A percentile compares a stretch with the other conserved stretches of the same genome.
Evolutionary conservation across 495 filamentous ascomycete genomes (phyloP).

Genomic region (Annulohypoxylon moriforme): DNA sequence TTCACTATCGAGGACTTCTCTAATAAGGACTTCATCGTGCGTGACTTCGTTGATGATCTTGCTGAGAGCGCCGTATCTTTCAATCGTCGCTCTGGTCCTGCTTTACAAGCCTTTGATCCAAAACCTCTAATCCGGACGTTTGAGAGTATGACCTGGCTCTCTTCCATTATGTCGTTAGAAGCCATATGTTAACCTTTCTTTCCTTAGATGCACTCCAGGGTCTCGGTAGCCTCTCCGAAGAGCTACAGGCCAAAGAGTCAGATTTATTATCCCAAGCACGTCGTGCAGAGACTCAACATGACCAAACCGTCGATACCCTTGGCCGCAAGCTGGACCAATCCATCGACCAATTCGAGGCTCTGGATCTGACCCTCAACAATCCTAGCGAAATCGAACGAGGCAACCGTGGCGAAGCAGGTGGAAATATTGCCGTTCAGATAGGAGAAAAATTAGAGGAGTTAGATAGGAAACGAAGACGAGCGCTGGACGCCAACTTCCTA

Average conservation of each 20-base stretch:
- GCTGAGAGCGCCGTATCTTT: slow-evolving; percentile 82
- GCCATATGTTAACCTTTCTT: slow-evolving; percentile 38
- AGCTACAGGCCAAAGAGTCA: slow-evolving; percentile 85
- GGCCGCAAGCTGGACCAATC: slow-evolving; percentile 90
- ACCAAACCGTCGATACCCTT: slow-evolving; percentile 84
- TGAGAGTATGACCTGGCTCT: slow-evolving; percentile 67
- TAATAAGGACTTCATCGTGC: slow-evolving; percentile 92
- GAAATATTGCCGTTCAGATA: slow-evolving; percentile 91
- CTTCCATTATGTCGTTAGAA: not conserved
- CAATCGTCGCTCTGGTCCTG: slow-evolving; percentile 76
- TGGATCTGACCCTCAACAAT: slow-evolving; percentile 81
- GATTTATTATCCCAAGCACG: slow-evolving; percentile 90
- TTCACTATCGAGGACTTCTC: slow-evolving; percentile 93
- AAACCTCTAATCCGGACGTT: slow-evolving; percentile 97
- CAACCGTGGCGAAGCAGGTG: slow-evolving; percentile 72
- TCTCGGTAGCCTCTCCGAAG: slow-evolving; percentile 82
- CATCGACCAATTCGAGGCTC: slow-evolving; percentile 86
- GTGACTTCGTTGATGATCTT: slow-evolving; percentile 94
- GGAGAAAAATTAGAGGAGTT: slow-evolving; percentile 93
- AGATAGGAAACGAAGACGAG: slow-evolving; percentile 88
- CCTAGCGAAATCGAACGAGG: slow-evolving; percentile 54
- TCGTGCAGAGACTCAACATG: slow-evolving; percentile 90
- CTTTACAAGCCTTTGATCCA: slow-evolving; percentile 88
- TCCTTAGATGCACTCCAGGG: slow-evolving; percentile 73
- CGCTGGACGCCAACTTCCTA: slow-evolving; percentile 91